Percentiles rank a stretch among this genome's conserved stretches.
phyloP scores from a whole-genome alignment of 371 early-diverging fungal species.

The Zopfochytrium polystomum region DNA sequence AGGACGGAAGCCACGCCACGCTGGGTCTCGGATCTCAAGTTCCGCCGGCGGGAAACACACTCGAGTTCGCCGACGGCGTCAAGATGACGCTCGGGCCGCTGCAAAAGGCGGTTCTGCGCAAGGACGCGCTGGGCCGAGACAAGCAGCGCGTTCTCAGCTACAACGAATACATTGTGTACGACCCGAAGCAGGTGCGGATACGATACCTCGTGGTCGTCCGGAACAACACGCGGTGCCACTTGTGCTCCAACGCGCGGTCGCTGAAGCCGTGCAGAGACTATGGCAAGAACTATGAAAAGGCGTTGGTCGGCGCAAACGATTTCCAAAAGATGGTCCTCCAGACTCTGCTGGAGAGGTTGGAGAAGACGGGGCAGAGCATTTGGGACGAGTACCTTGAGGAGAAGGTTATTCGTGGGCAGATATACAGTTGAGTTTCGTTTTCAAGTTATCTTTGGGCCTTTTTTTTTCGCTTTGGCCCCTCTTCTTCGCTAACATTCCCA shows the following conservation, averaged over 20 bases:
- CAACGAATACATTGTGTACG: slow-evolving; percentile 62
- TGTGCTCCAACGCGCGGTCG: slow-evolving; percentile 29
- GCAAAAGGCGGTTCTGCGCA: slow-evolving; percentile 8
- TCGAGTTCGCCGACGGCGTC: slow-evolving; percentile 36
- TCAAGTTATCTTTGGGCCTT: no score
- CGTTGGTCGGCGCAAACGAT: background rate
- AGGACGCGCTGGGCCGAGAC: slow-evolving; percentile 7
- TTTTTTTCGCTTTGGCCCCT: no score
- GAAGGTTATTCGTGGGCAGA: slow-evolving; percentile 16
- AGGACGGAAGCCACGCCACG: slow-evolving; percentile 29
- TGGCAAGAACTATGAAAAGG: background rate
- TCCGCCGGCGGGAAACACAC: slow-evolving; percentile 39
- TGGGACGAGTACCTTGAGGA: slow-evolving; percentile 14
- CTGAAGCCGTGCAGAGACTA: slow-evolving; percentile 32
- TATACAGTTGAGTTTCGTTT: slow-evolving; percentile 25
- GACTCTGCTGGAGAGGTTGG: background rate
- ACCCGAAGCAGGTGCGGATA: slow-evolving; percentile 52
- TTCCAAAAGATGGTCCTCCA: background rate
- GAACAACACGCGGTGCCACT: slow-evolving; percentile 39
- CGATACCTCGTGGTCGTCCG: slow-evolving; percentile 54
- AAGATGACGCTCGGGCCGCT: slow-evolving; percentile 50
- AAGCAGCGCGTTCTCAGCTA: slow-evolving; percentile 30
- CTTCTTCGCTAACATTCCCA: no score
- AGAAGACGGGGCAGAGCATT: background rate
- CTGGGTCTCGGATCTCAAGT: slow-evolving; percentile 48